Evolutionary conservation across 345 rosid genomes (phyloP), one percentile per base, ranked within the genome.

Genomic region (Eucalyptus polybractea): DNA sequence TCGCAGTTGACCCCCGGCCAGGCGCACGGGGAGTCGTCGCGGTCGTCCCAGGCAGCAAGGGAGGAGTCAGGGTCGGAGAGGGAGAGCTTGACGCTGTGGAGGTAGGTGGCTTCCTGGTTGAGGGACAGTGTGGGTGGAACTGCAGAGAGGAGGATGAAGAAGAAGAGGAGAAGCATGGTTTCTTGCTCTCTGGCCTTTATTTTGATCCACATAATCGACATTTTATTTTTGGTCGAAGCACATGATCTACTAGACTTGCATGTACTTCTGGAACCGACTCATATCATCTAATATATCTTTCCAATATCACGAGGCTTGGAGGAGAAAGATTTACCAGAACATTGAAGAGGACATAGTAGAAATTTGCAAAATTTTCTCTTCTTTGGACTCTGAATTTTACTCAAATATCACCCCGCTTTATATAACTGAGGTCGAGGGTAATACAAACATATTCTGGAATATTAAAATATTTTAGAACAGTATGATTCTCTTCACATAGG

Each of bases 21-120:
- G 58, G 88, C 76, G 80, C 95, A 94, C 0, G 94, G 86, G 90
- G 45, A 86, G 88, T 58, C 80, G 83, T 89, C 91, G 24, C 91
- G 90, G 90, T 87, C 92, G 89, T 92, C 90, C 95, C 95, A 94
- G 80, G 93, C 88, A 54, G 94, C 90, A 86, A 94, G 93, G 33
- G 89, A 49, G 54, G 91, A 87, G 90, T 87, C 89, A 1, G 93
- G 95, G 92, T 94, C 94, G 87, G 91, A 56, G 87, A 94, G 89
- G 60, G 93, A 76, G 90, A 89, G 91, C 88, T 67, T 94, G 47
- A 83, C 88, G 67, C 90, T 81, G 58, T 87, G 90, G 80, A 94
- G 94, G 89, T 88, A 91, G 44, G 90, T 91, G 25, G 92, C 95
- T 47, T 93, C 94, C 51, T 93, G 94, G 92, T 91, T 93, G 5